Base-by-base conservation (phyloP, 139 green algal genomes). In the Closterium sp. region DNA sequence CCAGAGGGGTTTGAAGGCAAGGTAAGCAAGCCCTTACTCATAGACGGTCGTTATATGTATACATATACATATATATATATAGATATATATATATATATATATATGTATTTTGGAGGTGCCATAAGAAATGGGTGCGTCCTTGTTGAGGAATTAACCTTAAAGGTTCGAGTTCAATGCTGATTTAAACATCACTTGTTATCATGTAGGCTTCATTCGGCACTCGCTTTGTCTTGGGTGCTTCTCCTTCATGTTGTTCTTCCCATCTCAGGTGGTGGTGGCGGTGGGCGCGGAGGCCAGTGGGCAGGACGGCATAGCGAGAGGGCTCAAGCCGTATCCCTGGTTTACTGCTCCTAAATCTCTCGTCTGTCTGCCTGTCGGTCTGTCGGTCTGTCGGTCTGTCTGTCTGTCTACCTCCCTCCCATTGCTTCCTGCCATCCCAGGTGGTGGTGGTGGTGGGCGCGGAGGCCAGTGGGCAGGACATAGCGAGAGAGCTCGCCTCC, bases 361-460 rank as follows among this genome's bases (percentile, higher is more conserved):
- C 64, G 64, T 28, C 64, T 83, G 64, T 83, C 64, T 19, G 12
- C 64, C 64, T 28, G 19, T 83, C 64, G 12, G 12, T 83, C 83
- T 86, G 19, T 86, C 83, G n/a, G 19, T 86, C 83, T 86, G 19
- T 86, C 83, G n/a, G 19, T 86, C 83, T 86, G 19, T 86, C 83
- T 86, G 19, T 86, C 83, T 86, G 19, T 86, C 83, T 86, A 16
- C 31, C 83, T 86, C 83, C 31, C 38, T 89, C 36, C 84, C 86
- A 81, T 32, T 84, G 21, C 84, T 25, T 89, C 86, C 31, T 25
- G 28, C 38, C 84, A 16, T n/a, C 10, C 21, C 90, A 92, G 90
- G 7, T 19, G 7, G 95, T 97, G 33, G 89, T 97, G 31, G 94
- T 97, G 31, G 94, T 97, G 30, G 96, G 96, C 7, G 95, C 95